These are phyloP conservation scores for Boletus subcaerulescens DNA, from an alignment of 768 basidiomycete species.

Conservation along the genomic window DNA sequence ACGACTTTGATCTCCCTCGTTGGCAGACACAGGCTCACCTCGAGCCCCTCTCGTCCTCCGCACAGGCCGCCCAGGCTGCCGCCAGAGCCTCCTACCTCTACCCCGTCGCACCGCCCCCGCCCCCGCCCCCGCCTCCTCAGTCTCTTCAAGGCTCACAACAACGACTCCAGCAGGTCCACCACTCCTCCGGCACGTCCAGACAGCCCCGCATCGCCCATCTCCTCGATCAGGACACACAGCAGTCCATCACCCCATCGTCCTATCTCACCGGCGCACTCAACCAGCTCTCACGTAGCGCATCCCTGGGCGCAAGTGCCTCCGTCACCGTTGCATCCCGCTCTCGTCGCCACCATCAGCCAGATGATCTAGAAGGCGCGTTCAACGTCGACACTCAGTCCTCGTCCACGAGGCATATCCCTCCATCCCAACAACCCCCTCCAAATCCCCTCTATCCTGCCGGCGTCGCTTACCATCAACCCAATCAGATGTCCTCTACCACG, in stretches of 20 bases:
- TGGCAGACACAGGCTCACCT: conserved; percentile 47
- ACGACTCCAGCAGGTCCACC: conserved; percentile 44
- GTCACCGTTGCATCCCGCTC: conserved; percentile 42
- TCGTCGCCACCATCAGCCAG: conserved; percentile 66
- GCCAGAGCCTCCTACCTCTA: conserved; percentile 54
- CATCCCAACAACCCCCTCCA: conserved; percentile 30
- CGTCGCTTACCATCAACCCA: conserved; percentile 54
- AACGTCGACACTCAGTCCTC: conserved; percentile 32
- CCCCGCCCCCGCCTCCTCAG: conserved; percentile 37
- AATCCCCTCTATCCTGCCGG: conserved; percentile 57
- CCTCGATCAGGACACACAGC: conserved; percentile 60
- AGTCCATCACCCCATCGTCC: conserved; percentile 36
- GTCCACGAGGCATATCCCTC: conserved; percentile 14
- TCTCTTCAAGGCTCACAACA: conserved; percentile 36
- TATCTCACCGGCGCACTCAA: conserved; percentile 52
- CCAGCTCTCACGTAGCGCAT: conserved; percentile 65
- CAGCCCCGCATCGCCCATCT: conserved; percentile 66
- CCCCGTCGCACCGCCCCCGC: conserved; percentile 20
- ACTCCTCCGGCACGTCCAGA: conserved; percentile 34
- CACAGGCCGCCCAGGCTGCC: conserved; percentile 53
- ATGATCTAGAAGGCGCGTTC: conserved; percentile 61
- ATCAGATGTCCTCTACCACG: conserved; percentile 29
- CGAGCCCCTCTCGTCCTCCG: conserved; percentile 53
- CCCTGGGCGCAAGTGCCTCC: conserved; percentile 49
- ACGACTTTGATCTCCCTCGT: conserved; percentile 72